A percentile compares a stretch with the other conserved stretches of the same genome.
phyloP scores from a whole-genome alignment of 106 monocot genomes.

The Alisma plantagoaquatica region DNA sequence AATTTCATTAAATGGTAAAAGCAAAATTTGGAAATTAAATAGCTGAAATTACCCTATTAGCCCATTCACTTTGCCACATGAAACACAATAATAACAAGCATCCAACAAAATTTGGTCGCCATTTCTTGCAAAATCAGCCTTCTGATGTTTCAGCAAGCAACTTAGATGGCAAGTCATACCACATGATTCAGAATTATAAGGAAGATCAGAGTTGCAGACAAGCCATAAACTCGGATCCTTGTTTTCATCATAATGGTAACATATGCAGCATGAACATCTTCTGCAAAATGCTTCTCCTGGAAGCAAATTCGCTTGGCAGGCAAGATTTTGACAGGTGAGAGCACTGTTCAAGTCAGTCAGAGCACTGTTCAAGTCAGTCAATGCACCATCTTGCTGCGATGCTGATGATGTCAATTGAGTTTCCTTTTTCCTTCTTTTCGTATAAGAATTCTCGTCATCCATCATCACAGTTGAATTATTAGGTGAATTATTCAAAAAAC shows the following conservation, averaged over 20 bases:
- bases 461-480: conserved; percentile 8
- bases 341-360: conserved; percentile 7
- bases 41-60: conserved; percentile 12
- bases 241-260: conserved; percentile 20
- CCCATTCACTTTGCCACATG: conserved; percentile 9
- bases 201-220: conserved; percentile 19
- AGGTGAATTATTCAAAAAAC: conserved; percentile 3
- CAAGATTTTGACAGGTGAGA: conserved; percentile 22
- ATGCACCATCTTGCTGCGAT: no score
- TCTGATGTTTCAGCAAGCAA: conserved; percentile 9
- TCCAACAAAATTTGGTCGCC: neutral
- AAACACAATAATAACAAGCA: conserved; percentile 9
- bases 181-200: conserved; percentile 11
- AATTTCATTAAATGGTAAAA: no score
- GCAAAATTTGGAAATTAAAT: no score
- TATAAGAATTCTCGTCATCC: conserved; percentile 17
- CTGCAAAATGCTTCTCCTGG: conserved; percentile 17
- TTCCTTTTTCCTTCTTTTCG: conserved; percentile 48
- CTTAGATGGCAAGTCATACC: conserved; percentile 17
- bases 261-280: conserved; percentile 27
- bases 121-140: neutral
- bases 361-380: neutral
- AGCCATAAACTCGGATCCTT: conserved; percentile 24
- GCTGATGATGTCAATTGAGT: no score
- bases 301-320: conserved; percentile 11